Percentiles rank a stretch among this genome's conserved stretches.
Conservation (phyloP, 2,329 filamentous ascomycete genomes). For the Aspergillus ochraceus region DNA sequence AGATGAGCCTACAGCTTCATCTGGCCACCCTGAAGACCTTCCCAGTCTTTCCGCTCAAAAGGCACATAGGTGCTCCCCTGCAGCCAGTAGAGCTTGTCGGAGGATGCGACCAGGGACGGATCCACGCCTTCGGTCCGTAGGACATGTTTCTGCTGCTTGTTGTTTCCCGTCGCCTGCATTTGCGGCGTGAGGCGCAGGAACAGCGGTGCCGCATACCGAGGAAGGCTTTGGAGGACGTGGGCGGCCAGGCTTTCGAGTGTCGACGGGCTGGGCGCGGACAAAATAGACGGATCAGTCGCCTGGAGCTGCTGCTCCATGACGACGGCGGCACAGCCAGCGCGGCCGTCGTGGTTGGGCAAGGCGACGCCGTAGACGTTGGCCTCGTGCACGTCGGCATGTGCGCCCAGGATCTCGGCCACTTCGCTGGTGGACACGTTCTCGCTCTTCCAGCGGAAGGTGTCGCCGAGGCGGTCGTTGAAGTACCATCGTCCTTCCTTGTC, state of each 20-base stretch:
- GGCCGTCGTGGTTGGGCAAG: conserved; percentile 77
- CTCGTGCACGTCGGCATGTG: conserved; percentile 67
- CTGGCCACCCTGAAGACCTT: conserved; percentile 62
- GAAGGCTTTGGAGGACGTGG: conserved; percentile 60
- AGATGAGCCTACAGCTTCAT: conserved; percentile 62
- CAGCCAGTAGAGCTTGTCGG: conserved; percentile 65
- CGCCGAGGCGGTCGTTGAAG: conserved; percentile 69
- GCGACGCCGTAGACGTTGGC: conserved; percentile 84
- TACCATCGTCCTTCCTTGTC: conserved; percentile 70
- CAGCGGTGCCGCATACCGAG: conserved; percentile 72
- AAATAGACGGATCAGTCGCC: conserved; percentile 18
- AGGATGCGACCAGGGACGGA: conserved; percentile 45
- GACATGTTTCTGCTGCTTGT: conserved; percentile 81
- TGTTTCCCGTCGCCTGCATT: conserved; percentile 74
- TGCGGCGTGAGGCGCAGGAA: conserved; percentile 69
- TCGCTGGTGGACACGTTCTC: conserved; percentile 83
- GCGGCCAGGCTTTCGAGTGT: conserved; percentile 60
- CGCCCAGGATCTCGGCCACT: conserved; percentile 72
- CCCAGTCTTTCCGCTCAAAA: conserved; percentile 70
- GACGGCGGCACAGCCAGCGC: conserved; percentile 78
- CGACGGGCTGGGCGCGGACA: conserved; percentile 36
- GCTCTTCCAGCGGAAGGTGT: conserved; percentile 63
- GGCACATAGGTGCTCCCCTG: conserved; percentile 64
- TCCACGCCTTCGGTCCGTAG: conserved; percentile 74
- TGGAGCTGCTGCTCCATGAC: conserved; percentile 51